Evolutionary conservation across 2,329 filamentous ascomycete species (phyloP).

Genomic region (Botryotinia globosa): DNA sequence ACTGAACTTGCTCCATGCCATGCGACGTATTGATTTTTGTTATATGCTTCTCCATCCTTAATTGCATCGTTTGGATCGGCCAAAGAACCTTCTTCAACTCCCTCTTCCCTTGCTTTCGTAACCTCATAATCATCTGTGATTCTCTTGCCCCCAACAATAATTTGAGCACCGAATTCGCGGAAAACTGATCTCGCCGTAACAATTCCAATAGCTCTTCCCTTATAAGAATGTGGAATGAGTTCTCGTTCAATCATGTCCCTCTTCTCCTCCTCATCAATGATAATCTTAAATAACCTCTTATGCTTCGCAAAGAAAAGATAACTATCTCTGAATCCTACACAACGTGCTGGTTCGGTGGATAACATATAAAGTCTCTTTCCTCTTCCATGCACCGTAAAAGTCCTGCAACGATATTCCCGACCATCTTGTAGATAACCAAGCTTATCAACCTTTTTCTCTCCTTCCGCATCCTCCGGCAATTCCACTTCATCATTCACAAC

Average conservation of each 20-base stretch:
- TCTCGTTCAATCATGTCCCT: conserved; percentile 92
- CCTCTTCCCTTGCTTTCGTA: conserved; percentile 68
- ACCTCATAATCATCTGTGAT: conserved; percentile 90
- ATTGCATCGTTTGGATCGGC: conserved; percentile 88
- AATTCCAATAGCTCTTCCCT: conserved; percentile 93
- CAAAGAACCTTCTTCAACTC: conserved; percentile 81
- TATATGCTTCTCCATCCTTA: conserved; percentile 79
- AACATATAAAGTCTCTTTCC: conserved; percentile 93
- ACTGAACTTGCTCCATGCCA: conserved; percentile 97
- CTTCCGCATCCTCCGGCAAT: conserved; percentile 80
- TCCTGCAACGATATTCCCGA: conserved; percentile 90
- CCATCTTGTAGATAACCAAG: conserved; percentile 77
- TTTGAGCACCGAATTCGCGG: conserved; percentile 90
- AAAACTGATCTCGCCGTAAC: conserved; percentile 96
- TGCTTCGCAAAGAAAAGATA: conserved; percentile 99
- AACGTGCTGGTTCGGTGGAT: conserved; percentile 94
- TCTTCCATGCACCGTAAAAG: conserved; percentile 84
- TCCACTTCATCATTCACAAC: conserved; percentile 90
- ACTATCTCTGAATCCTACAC: conserved; percentile 94
- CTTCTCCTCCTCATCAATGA: conserved; percentile 97
- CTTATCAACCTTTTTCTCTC: conserved; percentile 92
- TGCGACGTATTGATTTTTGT: conserved; percentile 97
- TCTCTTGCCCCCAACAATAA: conserved; percentile 85
- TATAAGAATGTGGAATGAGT: conserved; percentile 97
- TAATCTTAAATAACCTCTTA: conserved; percentile 93